These are phyloP conservation scores for Viola pubescens DNA, from an alignment of 441 rosid genomes.

Conservation along the genomic window DNA sequence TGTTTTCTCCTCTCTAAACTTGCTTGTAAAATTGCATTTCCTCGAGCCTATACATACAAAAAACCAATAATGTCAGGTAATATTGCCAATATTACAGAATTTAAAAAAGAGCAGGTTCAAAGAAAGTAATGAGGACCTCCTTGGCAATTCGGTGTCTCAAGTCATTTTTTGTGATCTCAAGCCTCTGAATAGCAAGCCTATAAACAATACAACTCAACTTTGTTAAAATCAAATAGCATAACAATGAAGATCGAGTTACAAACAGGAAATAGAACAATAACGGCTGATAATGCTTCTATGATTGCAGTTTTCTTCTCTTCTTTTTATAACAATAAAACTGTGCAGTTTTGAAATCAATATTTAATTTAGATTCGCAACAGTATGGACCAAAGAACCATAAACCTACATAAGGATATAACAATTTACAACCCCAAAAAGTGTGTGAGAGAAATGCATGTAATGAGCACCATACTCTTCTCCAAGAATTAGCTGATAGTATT, in stretches of 20 bases:
- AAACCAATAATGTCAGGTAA: conserved; percentile 20
- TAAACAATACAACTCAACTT: conserved; percentile 19
- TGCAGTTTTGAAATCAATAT: too few species aligned
- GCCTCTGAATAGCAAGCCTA: conserved; percentile 96
- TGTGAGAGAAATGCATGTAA: too few species aligned
- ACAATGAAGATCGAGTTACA: conserved; percentile 1
- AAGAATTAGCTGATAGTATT: too few species aligned
- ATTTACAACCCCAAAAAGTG: too few species aligned
- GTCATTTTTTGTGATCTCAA: conserved; percentile 88
- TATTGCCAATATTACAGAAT: conserved; percentile 14
- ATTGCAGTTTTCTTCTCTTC: too few species aligned
- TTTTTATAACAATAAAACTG: too few species aligned
- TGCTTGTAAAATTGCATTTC: conserved; percentile 95
- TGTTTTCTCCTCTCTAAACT: conserved; percentile 98
- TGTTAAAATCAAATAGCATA: background rate
- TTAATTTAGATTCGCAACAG: too few species aligned
- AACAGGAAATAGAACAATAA: background rate
- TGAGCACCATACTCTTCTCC: too few species aligned
- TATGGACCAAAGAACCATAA: too few species aligned
- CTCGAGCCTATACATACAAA: conserved; percentile 65
- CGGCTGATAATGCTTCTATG: background rate
- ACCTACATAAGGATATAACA: too few species aligned
- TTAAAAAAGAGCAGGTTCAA: conserved; percentile 12
- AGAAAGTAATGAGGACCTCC: conserved; percentile 52
- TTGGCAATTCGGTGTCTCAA: conserved; percentile 88